Conservation (phyloP, 176 grass and related monocot genomes). For the Guadua angustifolia region DNA sequence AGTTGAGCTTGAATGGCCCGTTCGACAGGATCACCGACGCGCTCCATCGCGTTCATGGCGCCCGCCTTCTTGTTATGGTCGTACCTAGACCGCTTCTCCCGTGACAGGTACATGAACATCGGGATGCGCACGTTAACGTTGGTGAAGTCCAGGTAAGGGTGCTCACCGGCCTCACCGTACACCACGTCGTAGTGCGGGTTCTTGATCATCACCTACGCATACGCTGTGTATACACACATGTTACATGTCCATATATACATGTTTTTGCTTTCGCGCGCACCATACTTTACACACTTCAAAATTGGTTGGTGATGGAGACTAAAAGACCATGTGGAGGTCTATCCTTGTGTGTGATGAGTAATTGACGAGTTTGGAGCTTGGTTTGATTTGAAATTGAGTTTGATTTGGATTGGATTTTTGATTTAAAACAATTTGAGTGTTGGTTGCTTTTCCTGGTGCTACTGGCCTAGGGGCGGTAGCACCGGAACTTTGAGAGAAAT, state of each 20-base stretch:
- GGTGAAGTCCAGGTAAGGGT: slow-evolving; percentile 72
- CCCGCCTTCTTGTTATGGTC: slow-evolving; percentile 98
- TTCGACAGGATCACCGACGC: slow-evolving; percentile 89
- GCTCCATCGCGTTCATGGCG: slow-evolving; percentile 87
- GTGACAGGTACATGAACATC: slow-evolving; percentile 83
- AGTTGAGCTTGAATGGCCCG: slow-evolving; percentile 90
- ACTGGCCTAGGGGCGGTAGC: too few species aligned
- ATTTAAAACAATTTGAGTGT: too few species aligned
- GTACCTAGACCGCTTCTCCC: slow-evolving; percentile 84
- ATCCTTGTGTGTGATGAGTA: too few species aligned
- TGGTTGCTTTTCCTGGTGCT: too few species aligned
- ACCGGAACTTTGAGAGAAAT: too few species aligned
- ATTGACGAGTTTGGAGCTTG: too few species aligned
- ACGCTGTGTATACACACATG: background rate
- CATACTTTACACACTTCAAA: background rate
- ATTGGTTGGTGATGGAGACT: slow-evolving; percentile 26
- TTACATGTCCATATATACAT: background rate
- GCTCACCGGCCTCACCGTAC: slow-evolving; percentile 47
- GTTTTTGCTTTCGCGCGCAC: background rate
- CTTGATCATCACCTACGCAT: slow-evolving; percentile 68
- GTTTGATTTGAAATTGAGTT: too few species aligned
- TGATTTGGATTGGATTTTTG: too few species aligned
- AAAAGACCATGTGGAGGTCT: too few species aligned
- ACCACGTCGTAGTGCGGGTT: slow-evolving; percentile 59
- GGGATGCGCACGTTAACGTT: slow-evolving; percentile 74